Percentiles rank a stretch among this genome's conserved stretches.
phyloP scores from a whole-genome alignment of 192 early-diverging fungal genomes.

The Geranomyces michiganensis region DNA sequence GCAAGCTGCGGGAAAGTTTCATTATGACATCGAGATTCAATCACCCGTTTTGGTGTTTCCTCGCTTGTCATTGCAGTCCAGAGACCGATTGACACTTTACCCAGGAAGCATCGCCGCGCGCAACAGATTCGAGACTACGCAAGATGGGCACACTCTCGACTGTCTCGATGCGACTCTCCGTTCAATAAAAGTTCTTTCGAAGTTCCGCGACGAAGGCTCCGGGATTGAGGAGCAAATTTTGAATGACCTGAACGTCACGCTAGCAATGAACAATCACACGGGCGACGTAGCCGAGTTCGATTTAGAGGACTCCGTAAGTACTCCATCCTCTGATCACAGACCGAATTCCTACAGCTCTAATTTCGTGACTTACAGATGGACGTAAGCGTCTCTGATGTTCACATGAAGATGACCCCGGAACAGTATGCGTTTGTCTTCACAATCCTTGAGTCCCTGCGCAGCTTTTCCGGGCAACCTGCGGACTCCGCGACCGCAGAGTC shows the following conservation, averaged over 20 bases:
- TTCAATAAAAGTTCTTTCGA: constrained; percentile 47
- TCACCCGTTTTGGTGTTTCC: constrained; percentile 89
- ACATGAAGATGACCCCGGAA: constrained; percentile 74
- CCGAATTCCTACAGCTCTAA: background rate
- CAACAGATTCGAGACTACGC: constrained; percentile 69
- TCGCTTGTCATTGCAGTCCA: constrained; percentile 49
- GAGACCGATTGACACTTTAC: constrained; percentile 74
- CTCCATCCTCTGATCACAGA: background rate
- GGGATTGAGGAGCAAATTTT: constrained; percentile 69
- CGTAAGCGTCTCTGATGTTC: constrained; percentile 72
- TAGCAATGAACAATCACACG: constrained; percentile 51
- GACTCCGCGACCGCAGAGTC: background rate
- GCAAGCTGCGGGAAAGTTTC: constrained; percentile 73
- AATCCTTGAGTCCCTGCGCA: constrained; percentile 52
- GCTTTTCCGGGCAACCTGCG: constrained; percentile 11
- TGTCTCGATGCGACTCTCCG: constrained; percentile 34
- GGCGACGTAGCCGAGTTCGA: background rate
- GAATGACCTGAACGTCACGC: constrained; percentile 80
- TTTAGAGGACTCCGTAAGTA: background rate
- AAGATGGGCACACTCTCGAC: constrained; percentile 47
- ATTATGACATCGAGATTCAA: constrained; percentile 83
- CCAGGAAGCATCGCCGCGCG: constrained; percentile 84
- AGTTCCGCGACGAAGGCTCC: constrained; percentile 21
- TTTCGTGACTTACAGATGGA: constrained; percentile 5
- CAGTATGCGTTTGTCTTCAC: constrained; percentile 86